phyloP scores from a whole-genome alignment of 768 basidiomycete species.

The Strobilomyces confusus region DNA sequence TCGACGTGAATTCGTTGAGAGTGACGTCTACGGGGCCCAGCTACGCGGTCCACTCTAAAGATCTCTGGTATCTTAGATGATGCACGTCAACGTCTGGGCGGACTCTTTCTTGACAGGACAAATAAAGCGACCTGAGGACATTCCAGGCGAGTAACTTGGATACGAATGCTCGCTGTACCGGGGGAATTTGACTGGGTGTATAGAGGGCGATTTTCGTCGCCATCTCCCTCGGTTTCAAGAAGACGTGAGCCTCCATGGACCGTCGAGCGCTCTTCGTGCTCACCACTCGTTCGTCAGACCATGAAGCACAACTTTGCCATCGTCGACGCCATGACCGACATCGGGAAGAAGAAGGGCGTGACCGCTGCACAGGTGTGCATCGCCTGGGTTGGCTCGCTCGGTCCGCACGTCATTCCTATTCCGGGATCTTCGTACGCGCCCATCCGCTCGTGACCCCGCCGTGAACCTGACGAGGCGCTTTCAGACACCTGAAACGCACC shows the following conservation, averaged over 20 bases:
- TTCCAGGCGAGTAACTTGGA: conserved; percentile 26
- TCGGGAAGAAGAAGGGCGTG: conserved; percentile 41
- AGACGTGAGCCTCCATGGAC: conserved; percentile 22
- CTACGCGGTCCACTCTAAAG: too few relatives aligned
- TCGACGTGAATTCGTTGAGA: too few relatives aligned
- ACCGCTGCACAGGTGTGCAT: conserved; percentile 41
- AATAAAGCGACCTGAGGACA: conserved; percentile 38
- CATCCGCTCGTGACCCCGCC: neutral
- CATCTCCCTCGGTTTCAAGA: conserved; percentile 41
- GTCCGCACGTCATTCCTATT: conserved; percentile 45
- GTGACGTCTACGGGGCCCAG: too few relatives aligned
- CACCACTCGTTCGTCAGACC: neutral
- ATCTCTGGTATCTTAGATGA: too few relatives aligned
- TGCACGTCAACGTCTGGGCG: too few relatives aligned
- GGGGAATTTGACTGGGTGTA: neutral
- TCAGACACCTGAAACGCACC: conserved; percentile 36
- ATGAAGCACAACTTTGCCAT: conserved; percentile 39
- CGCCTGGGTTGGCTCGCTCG: conserved; percentile 40
- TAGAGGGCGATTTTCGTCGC: conserved; percentile 39
- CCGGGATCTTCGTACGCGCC: conserved; percentile 42
- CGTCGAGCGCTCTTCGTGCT: neutral
- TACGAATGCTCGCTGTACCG: too few relatives aligned
- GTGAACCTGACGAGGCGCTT: neutral
- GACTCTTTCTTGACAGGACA: conserved; percentile 49
- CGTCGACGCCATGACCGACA: conserved; percentile 37